Evolutionary conservation across 2,329 filamentous ascomycete genomes (phyloP).

Genomic region (Trichoderma sp.): DNA sequence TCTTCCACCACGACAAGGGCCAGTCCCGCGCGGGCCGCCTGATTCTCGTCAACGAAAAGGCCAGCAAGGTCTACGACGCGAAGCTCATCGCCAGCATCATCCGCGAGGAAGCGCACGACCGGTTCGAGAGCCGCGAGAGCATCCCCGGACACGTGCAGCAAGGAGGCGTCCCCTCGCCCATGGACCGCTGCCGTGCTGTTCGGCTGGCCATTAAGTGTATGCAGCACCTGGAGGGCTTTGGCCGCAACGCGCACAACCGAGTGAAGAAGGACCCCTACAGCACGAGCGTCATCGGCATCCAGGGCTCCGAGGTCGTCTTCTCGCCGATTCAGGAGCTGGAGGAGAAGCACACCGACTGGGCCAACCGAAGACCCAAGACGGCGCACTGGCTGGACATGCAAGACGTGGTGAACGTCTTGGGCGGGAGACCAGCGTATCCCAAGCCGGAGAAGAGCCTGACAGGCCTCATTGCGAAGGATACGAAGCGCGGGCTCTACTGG

Average conservation of each 20-base stretch:
- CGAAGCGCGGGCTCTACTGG: slow-evolving; percentile 54
- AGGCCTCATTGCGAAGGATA: slow-evolving; percentile 61
- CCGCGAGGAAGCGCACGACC: slow-evolving; percentile 85
- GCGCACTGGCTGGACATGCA: slow-evolving; percentile 86
- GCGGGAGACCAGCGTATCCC: slow-evolving; percentile 64
- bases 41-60: slow-evolving; percentile 95
- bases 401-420: slow-evolving; percentile 80
- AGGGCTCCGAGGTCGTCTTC: slow-evolving; percentile 88
- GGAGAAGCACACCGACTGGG: slow-evolving; percentile 87
- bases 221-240: slow-evolving; percentile 82
- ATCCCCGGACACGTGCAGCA: slow-evolving; percentile 95
- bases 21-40: slow-evolving; percentile 88
- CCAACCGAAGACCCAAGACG: slow-evolving; percentile 77
- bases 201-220: slow-evolving; percentile 93
- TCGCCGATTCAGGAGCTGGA: slow-evolving; percentile 79
- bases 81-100: slow-evolving; percentile 96
- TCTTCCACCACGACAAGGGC: slow-evolving; percentile 83
- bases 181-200: slow-evolving; percentile 93
- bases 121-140: slow-evolving; percentile 89
- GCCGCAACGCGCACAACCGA: slow-evolving; percentile 63
- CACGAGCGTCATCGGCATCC: slow-evolving; percentile 84
- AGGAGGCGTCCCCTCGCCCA: slow-evolving; percentile 87
- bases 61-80: slow-evolving; percentile 85
- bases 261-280: slow-evolving; percentile 75
- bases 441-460: slow-evolving; percentile 53